Conservation (phyloP, 768 basidiomycete genomes). For the Dioszegia aurantiaca region DNA sequence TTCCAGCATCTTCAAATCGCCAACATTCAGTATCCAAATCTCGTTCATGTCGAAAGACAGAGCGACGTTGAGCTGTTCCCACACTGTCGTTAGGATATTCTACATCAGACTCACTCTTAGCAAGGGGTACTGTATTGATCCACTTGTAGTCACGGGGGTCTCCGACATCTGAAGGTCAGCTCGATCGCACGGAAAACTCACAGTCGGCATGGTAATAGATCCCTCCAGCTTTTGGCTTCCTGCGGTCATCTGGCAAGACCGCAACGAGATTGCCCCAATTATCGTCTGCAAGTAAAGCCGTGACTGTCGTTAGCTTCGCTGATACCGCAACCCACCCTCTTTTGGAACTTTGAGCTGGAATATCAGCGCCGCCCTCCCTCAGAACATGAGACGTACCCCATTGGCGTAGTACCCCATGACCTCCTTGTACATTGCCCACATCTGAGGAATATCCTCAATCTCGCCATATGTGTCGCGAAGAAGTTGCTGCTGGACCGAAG, state of each 20-base stretch:
- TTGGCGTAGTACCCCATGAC: conserved; percentile 63
- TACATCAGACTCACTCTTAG: conserved; percentile 25
- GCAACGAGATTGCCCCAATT: conserved; percentile 74
- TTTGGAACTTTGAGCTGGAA: conserved; percentile 36
- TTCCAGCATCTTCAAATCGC: conserved; percentile 72
- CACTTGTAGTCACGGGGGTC: conserved; percentile 68
- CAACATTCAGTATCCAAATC: conserved; percentile 73
- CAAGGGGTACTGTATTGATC: conserved; percentile 56
- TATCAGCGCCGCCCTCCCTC: not conserved
- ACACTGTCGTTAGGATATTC: conserved; percentile 53
- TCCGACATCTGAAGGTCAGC: conserved; percentile 57
- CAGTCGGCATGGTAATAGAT: conserved; percentile 64
- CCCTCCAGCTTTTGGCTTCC: conserved; percentile 59
- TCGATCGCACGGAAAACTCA: not conserved
- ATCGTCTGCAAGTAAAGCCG: conserved; percentile 59
- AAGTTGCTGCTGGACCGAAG: conserved; percentile 64
- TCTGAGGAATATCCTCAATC: conserved; percentile 59
- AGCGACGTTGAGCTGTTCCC: conserved; percentile 69
- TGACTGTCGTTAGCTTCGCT: conserved; percentile 13
- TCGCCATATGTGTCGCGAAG: conserved; percentile 59
- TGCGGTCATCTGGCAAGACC: conserved; percentile 53
- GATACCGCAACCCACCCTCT: conserved; percentile 3
- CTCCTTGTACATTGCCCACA: conserved; percentile 63
- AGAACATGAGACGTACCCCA: conserved; percentile 27
- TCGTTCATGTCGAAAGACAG: conserved; percentile 61